A percentile compares a stretch with the other conserved stretches of the same genome.
phyloP scores from a whole-genome alignment of 208 protist genomes.

The Balamuthia mandrillaris region DNA sequence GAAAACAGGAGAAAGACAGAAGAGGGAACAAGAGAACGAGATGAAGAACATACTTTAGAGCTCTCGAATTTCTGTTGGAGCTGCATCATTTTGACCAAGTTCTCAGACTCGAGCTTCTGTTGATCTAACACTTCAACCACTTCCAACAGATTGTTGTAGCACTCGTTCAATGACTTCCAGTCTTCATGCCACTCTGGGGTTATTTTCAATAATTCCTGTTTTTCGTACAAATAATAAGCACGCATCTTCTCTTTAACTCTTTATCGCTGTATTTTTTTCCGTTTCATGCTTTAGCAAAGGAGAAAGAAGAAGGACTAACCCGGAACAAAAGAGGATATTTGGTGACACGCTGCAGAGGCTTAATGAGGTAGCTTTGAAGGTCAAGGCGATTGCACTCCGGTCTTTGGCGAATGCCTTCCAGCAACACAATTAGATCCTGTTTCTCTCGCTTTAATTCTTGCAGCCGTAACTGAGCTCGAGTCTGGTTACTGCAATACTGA shows the following conservation, averaged over 20 bases:
- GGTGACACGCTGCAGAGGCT: background rate
- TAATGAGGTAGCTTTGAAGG: slow-evolving; percentile 12
- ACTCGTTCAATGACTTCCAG: background rate
- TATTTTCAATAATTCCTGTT: background rate
- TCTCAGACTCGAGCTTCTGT: background rate
- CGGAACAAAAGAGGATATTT: background rate
- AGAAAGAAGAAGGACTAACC: background rate
- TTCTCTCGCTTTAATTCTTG: background rate
- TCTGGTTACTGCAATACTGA: slow-evolving; percentile 17
- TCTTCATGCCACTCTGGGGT: background rate
- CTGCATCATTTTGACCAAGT: background rate
- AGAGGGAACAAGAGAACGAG: too few species aligned
- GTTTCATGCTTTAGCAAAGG: background rate
- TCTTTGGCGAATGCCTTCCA: background rate
- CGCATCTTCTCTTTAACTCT: background rate
- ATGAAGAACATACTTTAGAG: too few species aligned
- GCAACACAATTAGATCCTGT: background rate
- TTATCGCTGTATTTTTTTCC: too few species aligned
- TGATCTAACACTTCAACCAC: too few species aligned
- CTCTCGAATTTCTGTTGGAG: background rate
- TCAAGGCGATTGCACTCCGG: background rate
- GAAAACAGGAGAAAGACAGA: background rate
- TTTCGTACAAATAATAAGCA: background rate
- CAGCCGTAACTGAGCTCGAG: background rate
- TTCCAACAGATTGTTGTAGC: background rate